These are phyloP conservation scores for Pogostemon cablin DNA, from an alignment of 257 asterid species.

Conservation along the genomic window DNA sequence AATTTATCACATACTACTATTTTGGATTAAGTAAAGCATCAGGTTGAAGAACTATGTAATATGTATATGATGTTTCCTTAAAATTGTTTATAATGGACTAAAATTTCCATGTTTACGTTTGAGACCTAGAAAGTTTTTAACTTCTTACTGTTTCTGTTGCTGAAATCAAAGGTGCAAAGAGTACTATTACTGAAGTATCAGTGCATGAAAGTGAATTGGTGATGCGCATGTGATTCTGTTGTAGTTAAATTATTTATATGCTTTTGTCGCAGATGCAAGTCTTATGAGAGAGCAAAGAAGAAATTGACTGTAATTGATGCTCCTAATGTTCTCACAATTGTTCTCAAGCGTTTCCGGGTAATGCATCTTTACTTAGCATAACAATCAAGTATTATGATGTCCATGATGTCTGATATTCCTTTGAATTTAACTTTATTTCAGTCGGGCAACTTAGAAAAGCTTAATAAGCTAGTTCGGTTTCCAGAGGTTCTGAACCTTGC, in stretches of 20 bases:
- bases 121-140: not conserved
- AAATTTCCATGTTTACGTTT: not conserved
- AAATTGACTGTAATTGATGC: slow-evolving; percentile 46
- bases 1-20: not conserved
- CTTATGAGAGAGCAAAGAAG: slow-evolving; percentile 55
- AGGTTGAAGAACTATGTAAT: not conserved
- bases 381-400: not conserved
- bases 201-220: slow-evolving; percentile 7
- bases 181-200: not conserved
- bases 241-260: not conserved
- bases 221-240: not conserved
- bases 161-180: slow-evolving; percentile 7
- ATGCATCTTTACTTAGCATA: slow-evolving; percentile 18
- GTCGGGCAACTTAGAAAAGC: slow-evolving; percentile 51
- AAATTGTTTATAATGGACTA: not conserved
- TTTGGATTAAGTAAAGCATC: slow-evolving; percentile 16
- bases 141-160: slow-evolving; percentile 8
- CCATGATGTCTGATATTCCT: slow-evolving; percentile 21
- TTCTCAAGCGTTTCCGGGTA: slow-evolving; percentile 54
- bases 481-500: slow-evolving; percentile 50
- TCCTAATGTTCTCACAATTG: slow-evolving; percentile 50
- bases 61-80: not conserved
- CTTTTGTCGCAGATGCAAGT: slow-evolving; percentile 44
- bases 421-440: slow-evolving; percentile 30
- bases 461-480: slow-evolving; percentile 49